Evolutionary conservation across 2,329 filamentous ascomycete genomes (phyloP).

Genomic region (Colletotrichum tabaci): DNA sequence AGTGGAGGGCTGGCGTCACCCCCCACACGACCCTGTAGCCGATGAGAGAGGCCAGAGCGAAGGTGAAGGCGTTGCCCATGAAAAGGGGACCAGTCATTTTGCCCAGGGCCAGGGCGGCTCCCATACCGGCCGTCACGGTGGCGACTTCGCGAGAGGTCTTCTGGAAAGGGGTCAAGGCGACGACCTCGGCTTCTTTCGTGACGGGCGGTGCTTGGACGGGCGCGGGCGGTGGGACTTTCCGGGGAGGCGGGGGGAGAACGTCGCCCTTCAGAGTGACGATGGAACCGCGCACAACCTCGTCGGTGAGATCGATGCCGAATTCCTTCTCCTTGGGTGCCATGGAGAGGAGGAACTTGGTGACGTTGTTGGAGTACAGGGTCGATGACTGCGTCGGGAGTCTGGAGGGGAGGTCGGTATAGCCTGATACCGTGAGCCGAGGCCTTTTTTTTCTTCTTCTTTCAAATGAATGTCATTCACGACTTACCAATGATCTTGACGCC

Average conservation of each 20-base stretch:
- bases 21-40: constrained; percentile 93
- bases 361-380: constrained; percentile 93
- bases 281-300: constrained; percentile 88
- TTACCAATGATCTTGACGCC: constrained; percentile 87
- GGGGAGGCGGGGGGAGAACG: constrained; percentile 81
- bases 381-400: constrained; percentile 90
- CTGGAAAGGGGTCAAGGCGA: constrained; percentile 86
- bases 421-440: constrained; percentile 54
- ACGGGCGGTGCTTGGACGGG: constrained; percentile 56
- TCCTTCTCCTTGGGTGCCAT: constrained; percentile 84
- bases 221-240: constrained; percentile 72
- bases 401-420: constrained; percentile 90
- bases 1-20: constrained; percentile 86
- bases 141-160: constrained; percentile 83
- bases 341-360: constrained; percentile 88
- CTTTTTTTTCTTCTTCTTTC: background rate
- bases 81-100: constrained; percentile 87
- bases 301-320: constrained; percentile 84
- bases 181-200: constrained; percentile 67
- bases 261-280: constrained; percentile 87
- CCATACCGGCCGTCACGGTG: constrained; percentile 83
- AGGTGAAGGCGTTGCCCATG: constrained; percentile 91
- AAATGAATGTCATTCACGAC: constrained; percentile 43
- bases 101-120: constrained; percentile 80
- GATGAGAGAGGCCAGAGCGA: constrained; percentile 86